Evolutionary conservation across 1,284 basidiomycete species (phyloP), one percentile per base, ranked within the genome.

Genomic region (Neolentinus lepideus): DNA sequence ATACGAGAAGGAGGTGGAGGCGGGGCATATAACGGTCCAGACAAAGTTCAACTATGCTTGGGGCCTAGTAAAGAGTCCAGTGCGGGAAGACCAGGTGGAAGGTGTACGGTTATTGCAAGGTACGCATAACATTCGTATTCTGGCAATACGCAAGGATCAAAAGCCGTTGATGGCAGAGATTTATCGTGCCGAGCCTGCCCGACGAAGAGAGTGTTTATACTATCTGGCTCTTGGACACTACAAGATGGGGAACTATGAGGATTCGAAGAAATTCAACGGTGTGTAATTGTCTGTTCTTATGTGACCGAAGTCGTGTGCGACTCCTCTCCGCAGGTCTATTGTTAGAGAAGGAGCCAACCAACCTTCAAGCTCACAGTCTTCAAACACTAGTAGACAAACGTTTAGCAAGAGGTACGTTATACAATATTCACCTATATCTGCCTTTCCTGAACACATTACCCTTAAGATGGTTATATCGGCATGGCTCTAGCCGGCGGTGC

Each of bases 41-140:
- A 96, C 94, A 54, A 97, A 94, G 72, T 99, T 99, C 78, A 99
- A 99, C 76, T 96, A 91, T 71, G 90, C 95, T 59, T 95, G 93
- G 94, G 96, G 94, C 3, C 78, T 97, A 29, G 91, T 97, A 56
- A 97, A 97, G 79, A 92, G 90, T 61, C 86, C 87, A 35, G 74
- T 83, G 62, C 78, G 81, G 53, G 88, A 91, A 31, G 80, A 96
- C 64, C 93, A 97, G 66, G 90, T 89, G 0, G 88, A 95, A 67
- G 94, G 97, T 36, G 92, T 99, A 52, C 85, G 85, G 61, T 69
- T 99, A 53, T 75, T 99, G 56, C 95, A 97, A 80, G 95, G 95
- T 88, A 61, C 54, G 81, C 24, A 36, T 26, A 33, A 31, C 12
- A 31, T 31, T 31, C 43, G 57, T 50, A 12, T 10, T 48, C 55